Conservation (phyloP, 768 basidiomycete genomes). For the Kwoniella botswanensis region DNA sequence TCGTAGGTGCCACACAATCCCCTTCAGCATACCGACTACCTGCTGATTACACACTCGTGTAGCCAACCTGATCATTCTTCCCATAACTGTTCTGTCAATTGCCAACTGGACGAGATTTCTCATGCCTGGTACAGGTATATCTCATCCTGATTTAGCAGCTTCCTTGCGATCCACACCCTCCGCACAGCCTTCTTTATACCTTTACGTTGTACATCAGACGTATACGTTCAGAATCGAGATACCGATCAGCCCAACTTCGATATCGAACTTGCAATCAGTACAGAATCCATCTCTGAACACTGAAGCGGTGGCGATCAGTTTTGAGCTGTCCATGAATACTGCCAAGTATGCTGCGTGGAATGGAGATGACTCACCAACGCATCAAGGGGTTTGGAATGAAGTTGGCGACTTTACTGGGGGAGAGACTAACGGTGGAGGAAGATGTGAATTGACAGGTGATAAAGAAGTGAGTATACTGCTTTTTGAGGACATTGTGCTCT, state of each 20-base stretch:
- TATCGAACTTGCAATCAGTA: slow-evolving; percentile 18
- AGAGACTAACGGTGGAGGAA: slow-evolving; percentile 34
- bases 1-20: slow-evolving; percentile 26
- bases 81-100: slow-evolving; percentile 44
- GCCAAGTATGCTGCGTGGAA: slow-evolving; percentile 35
- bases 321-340: slow-evolving; percentile 23
- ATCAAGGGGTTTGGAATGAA: slow-evolving; percentile 23
- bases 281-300: slow-evolving; percentile 24
- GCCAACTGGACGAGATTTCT: slow-evolving; percentile 47
- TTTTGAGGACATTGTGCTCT: no score
- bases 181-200: slow-evolving; percentile 14
- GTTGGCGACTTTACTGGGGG: slow-evolving; percentile 45
- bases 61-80: slow-evolving; percentile 37
- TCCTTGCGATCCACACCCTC: slow-evolving; percentile 22
- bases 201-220: slow-evolving; percentile 39
- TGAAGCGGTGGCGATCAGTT: slow-evolving; percentile 38
- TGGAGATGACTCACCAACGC: not conserved
- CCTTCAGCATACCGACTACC: not conserved
- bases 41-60: not conserved
- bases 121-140: slow-evolving; percentile 32
- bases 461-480: slow-evolving; percentile 29
- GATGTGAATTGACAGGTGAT: slow-evolving; percentile 42
- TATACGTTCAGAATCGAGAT: slow-evolving; percentile 41
- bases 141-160: slow-evolving; percentile 40
- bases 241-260: slow-evolving; percentile 17